A percentile compares a stretch with the other conserved stretches of the same genome.
Conservation (phyloP, 768 basidiomycete species). For the Lentinula detonsa region DNA sequence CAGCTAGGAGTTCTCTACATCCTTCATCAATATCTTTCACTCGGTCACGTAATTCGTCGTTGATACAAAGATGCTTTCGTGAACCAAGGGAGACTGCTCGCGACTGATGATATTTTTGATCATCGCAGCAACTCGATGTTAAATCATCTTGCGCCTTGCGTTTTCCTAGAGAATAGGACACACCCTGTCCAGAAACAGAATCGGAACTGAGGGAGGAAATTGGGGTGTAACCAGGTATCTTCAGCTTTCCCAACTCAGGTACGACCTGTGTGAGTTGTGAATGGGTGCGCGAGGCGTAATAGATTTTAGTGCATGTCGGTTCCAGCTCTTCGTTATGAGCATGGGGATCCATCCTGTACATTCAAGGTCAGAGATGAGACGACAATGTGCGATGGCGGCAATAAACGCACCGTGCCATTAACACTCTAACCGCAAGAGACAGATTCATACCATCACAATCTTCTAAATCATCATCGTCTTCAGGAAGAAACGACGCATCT, state of each 20-base stretch:
- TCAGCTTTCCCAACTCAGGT: slow-evolving; percentile 76
- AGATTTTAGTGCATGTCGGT: slow-evolving; percentile 74
- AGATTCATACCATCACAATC: slow-evolving; percentile 46
- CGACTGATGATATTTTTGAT: slow-evolving; percentile 12
- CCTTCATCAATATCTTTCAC: slow-evolving; percentile 78
- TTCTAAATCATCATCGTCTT: slow-evolving; percentile 29
- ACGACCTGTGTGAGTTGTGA: slow-evolving; percentile 91
- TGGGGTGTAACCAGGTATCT: slow-evolving; percentile 25
- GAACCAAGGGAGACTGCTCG: slow-evolving; percentile 86
- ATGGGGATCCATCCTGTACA: neutral
- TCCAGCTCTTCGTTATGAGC: slow-evolving; percentile 31
- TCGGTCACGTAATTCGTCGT: slow-evolving; percentile 64
- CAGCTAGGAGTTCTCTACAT: slow-evolving; percentile 75
- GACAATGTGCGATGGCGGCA: slow-evolving; percentile 14
- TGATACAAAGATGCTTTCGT: slow-evolving; percentile 89
- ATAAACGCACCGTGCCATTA: slow-evolving; percentile 60
- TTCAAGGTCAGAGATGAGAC: neutral
- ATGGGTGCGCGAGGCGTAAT: slow-evolving; percentile 93
- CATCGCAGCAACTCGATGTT: slow-evolving; percentile 15
- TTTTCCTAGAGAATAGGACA: slow-evolving; percentile 12
- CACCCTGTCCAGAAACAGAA: neutral
- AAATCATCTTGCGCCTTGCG: slow-evolving; percentile 20
- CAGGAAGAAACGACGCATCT: slow-evolving; percentile 73
- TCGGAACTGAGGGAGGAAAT: neutral
- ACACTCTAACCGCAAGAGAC: slow-evolving; percentile 68